These are phyloP conservation scores for Phylloporus sp. DNA, from an alignment of 768 basidiomycete genomes.

Conservation along the genomic window DNA sequence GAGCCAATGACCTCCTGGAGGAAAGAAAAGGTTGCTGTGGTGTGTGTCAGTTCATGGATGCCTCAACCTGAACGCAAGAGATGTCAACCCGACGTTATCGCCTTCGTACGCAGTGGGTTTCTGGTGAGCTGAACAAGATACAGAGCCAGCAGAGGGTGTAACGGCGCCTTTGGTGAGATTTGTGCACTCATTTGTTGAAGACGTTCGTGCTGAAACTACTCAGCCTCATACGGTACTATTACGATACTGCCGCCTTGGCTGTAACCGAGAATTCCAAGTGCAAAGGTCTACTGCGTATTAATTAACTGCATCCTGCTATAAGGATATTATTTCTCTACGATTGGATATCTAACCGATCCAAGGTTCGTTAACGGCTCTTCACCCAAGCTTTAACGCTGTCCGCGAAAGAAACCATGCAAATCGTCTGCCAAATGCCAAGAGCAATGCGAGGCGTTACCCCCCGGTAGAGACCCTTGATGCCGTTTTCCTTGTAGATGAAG, in stretches of 20 bases:
- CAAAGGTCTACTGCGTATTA: background rate
- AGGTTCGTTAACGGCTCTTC: conserved; percentile 35
- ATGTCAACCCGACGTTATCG: conserved; percentile 61
- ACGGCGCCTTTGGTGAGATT: conserved; percentile 16
- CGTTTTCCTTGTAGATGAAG: conserved; percentile 97
- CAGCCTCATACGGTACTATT: background rate
- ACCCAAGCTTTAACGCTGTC: conserved; percentile 92
- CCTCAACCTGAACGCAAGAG: background rate
- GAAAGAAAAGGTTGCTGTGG: conserved; percentile 51
- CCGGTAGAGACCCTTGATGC: conserved; percentile 93
- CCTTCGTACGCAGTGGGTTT: conserved; percentile 78
- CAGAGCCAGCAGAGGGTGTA: conserved; percentile 53
- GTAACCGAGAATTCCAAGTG: too few relatives aligned
- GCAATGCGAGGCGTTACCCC: conserved; percentile 97
- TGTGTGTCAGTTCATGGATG: background rate
- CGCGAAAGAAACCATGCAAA: conserved; percentile 98
- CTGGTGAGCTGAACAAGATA: conserved; percentile 67
- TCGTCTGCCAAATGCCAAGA: conserved; percentile 94
- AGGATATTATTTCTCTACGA: conserved; percentile 25
- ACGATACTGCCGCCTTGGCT: too few relatives aligned
- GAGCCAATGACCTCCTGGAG: conserved; percentile 81
- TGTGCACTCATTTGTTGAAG: conserved; percentile 36
- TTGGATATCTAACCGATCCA: conserved; percentile 3
- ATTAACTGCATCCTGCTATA: conserved; percentile 6
- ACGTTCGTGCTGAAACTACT: background rate